Evolutionary conservation across 2,329 filamentous ascomycete species (phyloP).

Genomic region (Sclerotinia sclerotiorum): DNA sequence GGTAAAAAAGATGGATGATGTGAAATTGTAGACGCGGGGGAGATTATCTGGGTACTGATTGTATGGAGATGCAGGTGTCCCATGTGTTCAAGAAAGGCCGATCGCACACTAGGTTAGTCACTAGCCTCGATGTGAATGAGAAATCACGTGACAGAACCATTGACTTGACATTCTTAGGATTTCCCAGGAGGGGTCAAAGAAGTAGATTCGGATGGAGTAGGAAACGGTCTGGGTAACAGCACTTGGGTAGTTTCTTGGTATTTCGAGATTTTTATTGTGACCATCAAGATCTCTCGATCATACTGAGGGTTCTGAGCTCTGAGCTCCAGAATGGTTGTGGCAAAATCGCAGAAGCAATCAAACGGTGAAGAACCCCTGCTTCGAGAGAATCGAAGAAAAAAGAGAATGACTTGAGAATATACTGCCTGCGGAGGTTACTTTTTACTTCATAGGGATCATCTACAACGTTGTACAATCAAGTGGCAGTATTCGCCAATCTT

Average conservation of each 20-base stretch:
- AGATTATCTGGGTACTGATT: slow-evolving; percentile 23
- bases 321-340: neutral
- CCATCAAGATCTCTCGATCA: neutral
- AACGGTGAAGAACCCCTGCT: slow-evolving; percentile 3
- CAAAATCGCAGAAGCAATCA: neutral
- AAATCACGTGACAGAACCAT: neutral
- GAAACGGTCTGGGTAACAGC: neutral
- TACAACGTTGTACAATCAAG: neutral
- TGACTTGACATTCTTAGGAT: neutral
- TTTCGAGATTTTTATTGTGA: neutral
- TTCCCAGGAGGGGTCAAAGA: too few relatives aligned
- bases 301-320: neutral
- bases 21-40: slow-evolving; percentile 22
- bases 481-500: slow-evolving; percentile 6
- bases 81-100: slow-evolving; percentile 20
- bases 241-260: too few relatives aligned
- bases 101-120: slow-evolving; percentile 10
- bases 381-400: neutral
- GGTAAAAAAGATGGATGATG: neutral
- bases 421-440: neutral
- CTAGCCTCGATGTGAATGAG: neutral
- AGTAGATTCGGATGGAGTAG: neutral
- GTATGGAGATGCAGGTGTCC: slow-evolving; percentile 17
- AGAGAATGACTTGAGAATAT: neutral
- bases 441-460: neutral